Percentiles rank a stretch among this genome's conserved stretches.
Evolutionary conservation across 768 basidiomycete genomes (phyloP).

Genomic region (Rhodotorula toruloides): DNA sequence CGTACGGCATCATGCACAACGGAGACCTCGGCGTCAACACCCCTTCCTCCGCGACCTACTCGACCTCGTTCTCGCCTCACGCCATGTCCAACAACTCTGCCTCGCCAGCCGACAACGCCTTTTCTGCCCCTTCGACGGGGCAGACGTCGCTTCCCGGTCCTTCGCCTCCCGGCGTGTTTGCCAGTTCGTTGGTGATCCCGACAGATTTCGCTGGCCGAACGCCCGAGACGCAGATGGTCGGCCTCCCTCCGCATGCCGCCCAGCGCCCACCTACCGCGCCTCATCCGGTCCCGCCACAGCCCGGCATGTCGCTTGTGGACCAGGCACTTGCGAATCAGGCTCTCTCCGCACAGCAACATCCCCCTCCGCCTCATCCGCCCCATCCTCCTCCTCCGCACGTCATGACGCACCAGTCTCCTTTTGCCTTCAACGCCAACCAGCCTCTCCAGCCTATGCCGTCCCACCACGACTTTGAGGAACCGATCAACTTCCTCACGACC

Average conservation of each 20-base stretch:
- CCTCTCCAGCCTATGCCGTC: conserved; percentile 3
- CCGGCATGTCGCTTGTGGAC: conserved; percentile 24
- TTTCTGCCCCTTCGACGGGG: conserved; percentile 2
- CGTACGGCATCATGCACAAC: conserved; percentile 15
- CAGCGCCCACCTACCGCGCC: background rate
- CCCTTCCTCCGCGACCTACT: conserved; percentile 16
- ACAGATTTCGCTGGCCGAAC: conserved; percentile 10
- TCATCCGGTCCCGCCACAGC: background rate
- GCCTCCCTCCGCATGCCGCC: background rate
- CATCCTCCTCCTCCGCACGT: background rate
- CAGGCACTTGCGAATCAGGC: conserved; percentile 9
- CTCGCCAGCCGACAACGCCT: conserved; percentile 34
- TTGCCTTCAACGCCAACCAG: conserved; percentile 16
- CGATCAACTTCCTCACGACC: conserved; percentile 34
- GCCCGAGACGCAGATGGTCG: background rate
- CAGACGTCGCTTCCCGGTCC: background rate
- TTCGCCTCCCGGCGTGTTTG: conserved; percentile 15
- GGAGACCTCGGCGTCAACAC: conserved; percentile 24
- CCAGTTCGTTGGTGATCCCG: conserved; percentile 27
- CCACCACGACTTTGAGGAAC: conserved; percentile 29
- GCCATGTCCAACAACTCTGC: conserved; percentile 25
- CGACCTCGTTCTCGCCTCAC: conserved; percentile 32
- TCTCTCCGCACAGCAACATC: background rate
- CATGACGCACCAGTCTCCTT: background rate
- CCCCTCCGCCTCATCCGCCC: conserved; percentile 7